phyloP scores from a whole-genome alignment of 805 yeast species.

The Pichia ethanolica region DNA sequence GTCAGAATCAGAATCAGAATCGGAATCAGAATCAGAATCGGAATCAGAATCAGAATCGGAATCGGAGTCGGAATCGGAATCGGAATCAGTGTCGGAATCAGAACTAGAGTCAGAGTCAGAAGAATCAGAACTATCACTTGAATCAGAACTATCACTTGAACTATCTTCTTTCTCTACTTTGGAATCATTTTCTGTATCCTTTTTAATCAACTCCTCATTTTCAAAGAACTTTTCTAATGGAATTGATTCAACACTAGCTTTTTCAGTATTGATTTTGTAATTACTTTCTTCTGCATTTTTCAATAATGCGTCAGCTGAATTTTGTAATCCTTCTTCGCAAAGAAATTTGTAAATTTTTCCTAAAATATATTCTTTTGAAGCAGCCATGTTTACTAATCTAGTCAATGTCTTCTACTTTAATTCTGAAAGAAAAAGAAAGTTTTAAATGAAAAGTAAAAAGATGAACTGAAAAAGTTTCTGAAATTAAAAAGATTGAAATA shows the following conservation, averaged over 20 bases:
- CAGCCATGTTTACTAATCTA: slow-evolving; percentile 12
- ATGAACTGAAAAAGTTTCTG: too few relatives aligned
- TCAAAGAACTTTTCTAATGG: neutral
- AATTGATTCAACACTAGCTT: slow-evolving; percentile 10
- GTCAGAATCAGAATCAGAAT: slow-evolving; percentile 10
- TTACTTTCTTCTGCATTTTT: slow-evolving; percentile 9
- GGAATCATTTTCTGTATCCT: neutral
- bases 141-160: slow-evolving; percentile 15
- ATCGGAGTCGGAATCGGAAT: slow-evolving; percentile 11
- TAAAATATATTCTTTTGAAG: slow-evolving; percentile 14
- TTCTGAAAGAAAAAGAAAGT: too few relatives aligned
- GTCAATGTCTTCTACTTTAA: too few relatives aligned
- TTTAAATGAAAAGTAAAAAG: too few relatives aligned
- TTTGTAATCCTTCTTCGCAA: slow-evolving; percentile 17
- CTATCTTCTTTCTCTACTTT: neutral
- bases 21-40: slow-evolving; percentile 18
- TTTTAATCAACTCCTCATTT: neutral
- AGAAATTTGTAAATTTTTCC: slow-evolving; percentile 20
- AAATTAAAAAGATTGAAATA: too few relatives aligned
- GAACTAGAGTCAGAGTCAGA: slow-evolving; percentile 3
- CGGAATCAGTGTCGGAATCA: slow-evolving; percentile 8
- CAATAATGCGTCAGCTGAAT: slow-evolving; percentile 21
- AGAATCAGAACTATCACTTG: slow-evolving; percentile 14
- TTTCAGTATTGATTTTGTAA: neutral
- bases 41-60: slow-evolving; percentile 16